Base-by-base conservation (phyloP, 1,284 basidiomycete genomes). In the Trichosporon sp. region DNA sequence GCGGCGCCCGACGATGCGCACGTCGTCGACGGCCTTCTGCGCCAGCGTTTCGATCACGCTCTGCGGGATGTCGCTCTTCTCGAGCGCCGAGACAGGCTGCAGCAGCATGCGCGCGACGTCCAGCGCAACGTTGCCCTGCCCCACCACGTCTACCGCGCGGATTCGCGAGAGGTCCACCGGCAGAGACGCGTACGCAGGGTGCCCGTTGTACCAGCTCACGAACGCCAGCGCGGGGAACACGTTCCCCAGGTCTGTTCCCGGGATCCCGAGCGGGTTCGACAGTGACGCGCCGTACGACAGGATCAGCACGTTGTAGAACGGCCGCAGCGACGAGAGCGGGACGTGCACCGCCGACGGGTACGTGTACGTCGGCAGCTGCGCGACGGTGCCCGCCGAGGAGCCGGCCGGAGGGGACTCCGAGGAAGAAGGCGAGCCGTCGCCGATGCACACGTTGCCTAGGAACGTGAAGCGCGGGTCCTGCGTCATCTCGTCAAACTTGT, bases 171-270 rank as follows among this genome's bases (percentile, higher is more conserved):
- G 86, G 51, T 83, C 75, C 1, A 81, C 78, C 0, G 74, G 69
- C 13, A 88, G 76, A 27, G 83, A 87, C 1, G 77, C 74, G 29
- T 82, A 83, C 42, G 86, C 85, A 1, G 95, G 95, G 81, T 99
- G 95, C 53, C 89, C 90, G 42, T 97, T 99, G 84, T 99, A 99
- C 96, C 96, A 99, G 76, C 95, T 92, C 2, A 99, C 96, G 65
- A 99, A 85, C 0, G 89, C 89, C 3, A 98, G 86, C 0, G 95
- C 95, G 1, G 93, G 89, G 1, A 90, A 82, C 72, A 92, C 92
- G 71, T 88, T 80, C 0, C 64, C n/a, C 3, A 87, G 76, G 4
- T 85, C 67, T 73, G 70, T 21, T 85, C 86, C 80, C 88, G 89
- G 56, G 2, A 82, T 75, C 13, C 74, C 67, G 27, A 84, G 76